Evolutionary conservation across 2,329 filamentous ascomycete species (phyloP), one percentile per base, ranked within the genome.

Genomic region (Sclerotinia minor): DNA sequence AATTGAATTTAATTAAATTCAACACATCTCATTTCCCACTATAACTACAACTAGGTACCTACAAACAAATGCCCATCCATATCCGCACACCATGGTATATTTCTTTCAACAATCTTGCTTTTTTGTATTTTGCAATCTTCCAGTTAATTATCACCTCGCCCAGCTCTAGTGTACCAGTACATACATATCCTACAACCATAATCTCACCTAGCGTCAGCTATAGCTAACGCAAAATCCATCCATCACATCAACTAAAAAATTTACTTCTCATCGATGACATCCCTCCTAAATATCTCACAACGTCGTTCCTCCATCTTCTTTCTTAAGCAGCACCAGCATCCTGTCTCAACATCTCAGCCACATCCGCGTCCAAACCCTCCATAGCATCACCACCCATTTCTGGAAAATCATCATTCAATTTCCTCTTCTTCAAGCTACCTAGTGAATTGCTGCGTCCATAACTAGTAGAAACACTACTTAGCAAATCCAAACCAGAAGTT

Each of bases 341-440:
- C 59, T 71, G 68, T 52, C 83, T 80, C 71, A 87, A 77, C 77
- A 89, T 79, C 69, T 85, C 84, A 13, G 84, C 84, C 59, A 89
- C 83, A 76, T 88, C 86, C 9, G 83, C 84, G 75, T 89, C 87
- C 71, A 89, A 79, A 26, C 84, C 85, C 68, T 79, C 77, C 79
- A 84, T 82, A 38, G 81, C 82, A 72, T 85, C 81, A 53, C 83
- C 84, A 13, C 77, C 79, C 64, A 81, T 75, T 53, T 81, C 79
- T 1, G 83, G 81, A 71, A 81, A 83, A 52, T 81, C 80, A 65
- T 81, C 80, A 70, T 77, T 78, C 45, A 84, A 75, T 72, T 85
- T 85, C 55, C 83, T 79, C 71, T 81, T 82, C 71, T 81, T 82
- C 19, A 77, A 75, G 67, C 78, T 78, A 32, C 54, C 47, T n/a